Conservation (phyloP, 805 yeast genomes). For the Candida vartiovaarae region DNA sequence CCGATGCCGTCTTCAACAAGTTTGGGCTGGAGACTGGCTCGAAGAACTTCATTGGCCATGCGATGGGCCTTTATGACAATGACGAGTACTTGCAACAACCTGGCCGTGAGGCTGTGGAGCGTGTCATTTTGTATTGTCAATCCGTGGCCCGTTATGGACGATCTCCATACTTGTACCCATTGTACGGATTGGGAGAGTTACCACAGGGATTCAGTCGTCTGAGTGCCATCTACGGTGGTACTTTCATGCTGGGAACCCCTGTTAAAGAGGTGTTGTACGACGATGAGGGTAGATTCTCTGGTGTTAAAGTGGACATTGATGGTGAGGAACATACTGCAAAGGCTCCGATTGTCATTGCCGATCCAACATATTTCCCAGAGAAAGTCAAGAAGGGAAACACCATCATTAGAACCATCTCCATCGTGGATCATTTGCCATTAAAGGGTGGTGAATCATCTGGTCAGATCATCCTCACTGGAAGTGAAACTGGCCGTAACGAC, state of each 20-base stretch:
- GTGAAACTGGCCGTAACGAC: slow-evolving; percentile 89
- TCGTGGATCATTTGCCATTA: slow-evolving; percentile 78
- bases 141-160: slow-evolving; percentile 94
- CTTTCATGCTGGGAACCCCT: slow-evolving; percentile 96
- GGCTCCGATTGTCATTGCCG: slow-evolving; percentile 93
- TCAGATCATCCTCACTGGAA: slow-evolving; percentile 94
- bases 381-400: slow-evolving; percentile 32
- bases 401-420: slow-evolving; percentile 53
- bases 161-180: slow-evolving; percentile 92
- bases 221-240: slow-evolving; percentile 96
- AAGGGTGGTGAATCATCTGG: slow-evolving; percentile 80
- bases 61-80: slow-evolving; percentile 95
- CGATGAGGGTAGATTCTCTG: slow-evolving; percentile 66
- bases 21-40: slow-evolving; percentile 91
- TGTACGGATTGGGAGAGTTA: slow-evolving; percentile 93
- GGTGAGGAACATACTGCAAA: slow-evolving; percentile 59
- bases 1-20: slow-evolving; percentile 84
- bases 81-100: slow-evolving; percentile 86
- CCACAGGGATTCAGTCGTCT: slow-evolving; percentile 99
- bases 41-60: slow-evolving; percentile 94
- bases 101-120: slow-evolving; percentile 84
- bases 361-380: slow-evolving; percentile 93
- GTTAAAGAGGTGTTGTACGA: slow-evolving; percentile 80
- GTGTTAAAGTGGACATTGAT: slow-evolving; percentile 78
- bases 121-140: slow-evolving; percentile 78